Evolutionary conservation across 257 asterid species (phyloP).

Genomic region (Solanum tarijense): DNA sequence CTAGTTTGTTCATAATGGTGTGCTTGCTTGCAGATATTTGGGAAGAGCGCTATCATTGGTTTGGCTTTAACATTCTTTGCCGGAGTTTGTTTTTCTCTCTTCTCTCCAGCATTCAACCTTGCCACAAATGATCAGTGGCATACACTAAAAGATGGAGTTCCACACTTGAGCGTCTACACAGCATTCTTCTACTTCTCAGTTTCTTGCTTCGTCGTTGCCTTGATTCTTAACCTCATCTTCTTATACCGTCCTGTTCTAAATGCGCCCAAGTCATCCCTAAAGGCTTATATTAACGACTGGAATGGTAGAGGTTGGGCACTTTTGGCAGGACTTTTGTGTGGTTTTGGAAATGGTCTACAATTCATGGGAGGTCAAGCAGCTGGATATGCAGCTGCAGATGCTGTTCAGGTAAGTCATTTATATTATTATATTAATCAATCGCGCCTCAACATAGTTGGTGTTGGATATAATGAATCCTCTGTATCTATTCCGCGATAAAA

Average conservation of each 20-base stretch:
- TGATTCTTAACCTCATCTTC: conserved; percentile 56
- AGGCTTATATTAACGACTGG: conserved; percentile 65
- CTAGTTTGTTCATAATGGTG: not conserved
- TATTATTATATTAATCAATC: not conserved
- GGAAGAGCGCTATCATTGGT: conserved; percentile 68
- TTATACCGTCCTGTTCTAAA: conserved; percentile 53
- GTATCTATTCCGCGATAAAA: not conserved
- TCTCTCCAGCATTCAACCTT: conserved; percentile 85
- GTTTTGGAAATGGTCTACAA: conserved; percentile 95
- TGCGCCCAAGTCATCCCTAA: conserved; percentile 62
- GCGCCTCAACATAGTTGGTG: not conserved
- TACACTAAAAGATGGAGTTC: conserved; percentile 47
- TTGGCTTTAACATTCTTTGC: conserved; percentile 75
- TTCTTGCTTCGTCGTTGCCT: conserved; percentile 64
- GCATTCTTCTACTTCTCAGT: conserved; percentile 92
- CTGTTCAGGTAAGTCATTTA: conserved; percentile 63
- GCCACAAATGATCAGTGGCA: conserved; percentile 93
- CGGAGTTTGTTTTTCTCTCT: conserved; percentile 76
- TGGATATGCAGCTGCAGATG: conserved; percentile 98
- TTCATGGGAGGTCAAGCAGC: conserved; percentile 99
- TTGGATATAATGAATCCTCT: not conserved
- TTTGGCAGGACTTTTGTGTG: conserved; percentile 78
- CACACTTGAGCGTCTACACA: conserved; percentile 70
- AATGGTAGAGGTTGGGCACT: conserved; percentile 89
- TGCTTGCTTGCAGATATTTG: conserved; percentile 49